Conservation (phyloP, 495 filamentous ascomycete genomes). For the Choiromyces venosus region DNA sequence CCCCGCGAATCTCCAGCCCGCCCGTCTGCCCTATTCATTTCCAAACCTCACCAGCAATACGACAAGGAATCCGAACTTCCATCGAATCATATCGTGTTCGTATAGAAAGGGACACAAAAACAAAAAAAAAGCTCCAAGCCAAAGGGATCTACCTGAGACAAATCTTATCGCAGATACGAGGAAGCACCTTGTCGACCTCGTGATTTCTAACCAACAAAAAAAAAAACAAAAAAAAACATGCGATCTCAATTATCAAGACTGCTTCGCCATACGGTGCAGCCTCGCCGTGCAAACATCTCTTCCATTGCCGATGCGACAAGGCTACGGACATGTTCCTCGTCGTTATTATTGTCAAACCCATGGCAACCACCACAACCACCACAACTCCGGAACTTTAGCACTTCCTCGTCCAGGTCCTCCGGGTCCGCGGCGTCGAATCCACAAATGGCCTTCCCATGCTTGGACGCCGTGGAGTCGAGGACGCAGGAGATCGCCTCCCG, state of each 20-base stretch:
- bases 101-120: not conserved
- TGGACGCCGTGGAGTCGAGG: conserved; percentile 85
- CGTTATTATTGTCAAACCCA: not conserved
- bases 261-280: not conserved
- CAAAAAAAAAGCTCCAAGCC: not conserved
- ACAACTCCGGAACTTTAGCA: conserved; percentile 5
- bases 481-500: conserved; percentile 67
- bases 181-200: not conserved
- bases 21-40: too few relatives aligned
- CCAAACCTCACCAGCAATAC: not conserved
- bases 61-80: not conserved
- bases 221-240: too few relatives aligned
- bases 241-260: not conserved
- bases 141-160: not conserved
- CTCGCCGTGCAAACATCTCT: not conserved
- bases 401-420: conserved; percentile 1
- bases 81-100: not conserved
- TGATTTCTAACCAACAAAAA: not conserved
- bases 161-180: not conserved
- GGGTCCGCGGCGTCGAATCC: conserved; percentile 60
- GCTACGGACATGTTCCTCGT: not conserved
- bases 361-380: not conserved
- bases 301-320: not conserved
- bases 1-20: not conserved
- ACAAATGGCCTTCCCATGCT: conserved; percentile 88